Evolutionary conservation across 331 rosid species (phyloP), one percentile per base, ranked within the genome.

Genomic region (Cydonia oblonga): DNA sequence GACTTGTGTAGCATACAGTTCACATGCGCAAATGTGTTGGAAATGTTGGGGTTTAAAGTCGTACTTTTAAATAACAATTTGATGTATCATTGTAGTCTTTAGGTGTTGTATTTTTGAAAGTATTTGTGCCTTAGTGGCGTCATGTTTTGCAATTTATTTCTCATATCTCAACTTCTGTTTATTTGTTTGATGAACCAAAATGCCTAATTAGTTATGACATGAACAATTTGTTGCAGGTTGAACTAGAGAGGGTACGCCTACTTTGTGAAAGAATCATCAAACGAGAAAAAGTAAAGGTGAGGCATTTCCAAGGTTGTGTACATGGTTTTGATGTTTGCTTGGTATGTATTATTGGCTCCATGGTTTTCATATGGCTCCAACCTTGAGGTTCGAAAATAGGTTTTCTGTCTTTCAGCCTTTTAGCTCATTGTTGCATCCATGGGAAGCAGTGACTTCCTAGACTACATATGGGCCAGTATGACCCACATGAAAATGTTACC

Each of bases 261-360:
- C 95, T 96, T 28, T 96, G 99, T 26, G 99, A 96, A 75, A 89
- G 99, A 81, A 90, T 96, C 75, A 86, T 91, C 77, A 96, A 84
- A 82, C 93, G 99, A 64, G 99, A 96, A 75, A 96, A 96, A 78
- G 76, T 90, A 69, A 96, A 96, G 99, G 99, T 96, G 77, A 75
- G 64, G 29, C 42, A 40, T 60, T 42, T 20, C 30, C 0, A 4
- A 19, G 25, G 56, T 60, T 28, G 4, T 35, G 28, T 33, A 1
- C 19, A 44, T 70, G 53, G 54, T 19, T 15, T 33, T 33, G 75
- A 57, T 35, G 75, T 9, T 53, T 70, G 33, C 24, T 22, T 30
- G 46, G 46, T 10, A 40, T 40, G 15, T 40, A 40, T 71, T 35
- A 2, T 8, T 54, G 62, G 61, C 54, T 10, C 28, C 30, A 2